Evolutionary conservation across 106 monocot species (phyloP).

Genomic region (Allium fistulosum): DNA sequence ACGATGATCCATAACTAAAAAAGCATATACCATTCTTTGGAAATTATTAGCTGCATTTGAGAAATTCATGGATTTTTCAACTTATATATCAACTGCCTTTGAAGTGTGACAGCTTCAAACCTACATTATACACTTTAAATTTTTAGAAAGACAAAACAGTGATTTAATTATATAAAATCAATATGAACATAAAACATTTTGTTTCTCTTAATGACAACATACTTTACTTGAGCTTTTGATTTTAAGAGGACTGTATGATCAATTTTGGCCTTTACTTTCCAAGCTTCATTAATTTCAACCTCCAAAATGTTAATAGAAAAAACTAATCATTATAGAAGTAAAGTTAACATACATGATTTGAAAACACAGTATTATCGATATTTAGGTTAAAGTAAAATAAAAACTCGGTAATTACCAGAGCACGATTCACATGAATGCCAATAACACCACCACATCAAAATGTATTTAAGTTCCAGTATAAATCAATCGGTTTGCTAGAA

Average conservation of each 20-base stretch:
- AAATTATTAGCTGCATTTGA: constrained; percentile 14
- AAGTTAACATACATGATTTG: too few relatives aligned
- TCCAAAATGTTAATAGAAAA: constrained; percentile 6
- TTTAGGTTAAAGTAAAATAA: not conserved
- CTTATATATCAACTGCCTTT: constrained; percentile 28
- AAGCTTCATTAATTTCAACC: constrained; percentile 68
- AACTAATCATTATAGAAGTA: not conserved
- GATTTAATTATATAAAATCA: not conserved
- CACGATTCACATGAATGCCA: constrained; percentile 71
- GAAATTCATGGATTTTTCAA: constrained; percentile 33
- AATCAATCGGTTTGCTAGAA: too few relatives aligned
- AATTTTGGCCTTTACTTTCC: constrained; percentile 39
- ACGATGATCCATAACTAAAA: not conserved
- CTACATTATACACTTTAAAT: constrained; percentile 23
- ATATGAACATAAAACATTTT: not conserved
- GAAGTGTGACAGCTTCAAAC: constrained; percentile 58
- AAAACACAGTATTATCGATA: too few relatives aligned
- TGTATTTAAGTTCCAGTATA: too few relatives aligned
- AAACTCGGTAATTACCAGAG: constrained; percentile 45
- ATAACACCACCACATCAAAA: not conserved
- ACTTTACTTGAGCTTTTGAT: constrained; percentile 72
- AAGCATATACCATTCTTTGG: constrained; percentile 43
- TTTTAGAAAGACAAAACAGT: not conserved
- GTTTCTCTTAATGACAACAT: not conserved
- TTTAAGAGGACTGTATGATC: constrained; percentile 55